Conservation (phyloP, 306 rosid species). For the Pterocarpus macrocarpus region DNA sequence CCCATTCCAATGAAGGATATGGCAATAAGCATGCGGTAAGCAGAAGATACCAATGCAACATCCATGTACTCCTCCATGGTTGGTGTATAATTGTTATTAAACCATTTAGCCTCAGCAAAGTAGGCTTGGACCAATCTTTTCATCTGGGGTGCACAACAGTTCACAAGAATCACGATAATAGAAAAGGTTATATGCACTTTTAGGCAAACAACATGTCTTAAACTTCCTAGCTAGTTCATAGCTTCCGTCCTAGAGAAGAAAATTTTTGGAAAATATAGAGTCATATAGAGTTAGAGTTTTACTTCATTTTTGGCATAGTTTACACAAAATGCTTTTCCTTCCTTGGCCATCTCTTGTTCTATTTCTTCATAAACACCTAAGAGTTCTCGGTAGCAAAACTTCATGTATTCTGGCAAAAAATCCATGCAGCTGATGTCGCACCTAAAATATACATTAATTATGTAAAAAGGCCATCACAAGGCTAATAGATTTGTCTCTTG, state of each 20-base stretch:
- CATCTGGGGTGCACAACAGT: background rate
- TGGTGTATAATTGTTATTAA: slow-evolving; percentile 3
- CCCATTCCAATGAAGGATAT: slow-evolving; percentile 29
- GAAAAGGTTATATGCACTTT: background rate
- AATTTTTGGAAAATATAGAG: no score
- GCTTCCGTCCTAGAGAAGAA: no score
- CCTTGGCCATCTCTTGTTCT: background rate
- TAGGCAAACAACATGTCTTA: background rate
- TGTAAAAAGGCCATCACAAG: background rate
- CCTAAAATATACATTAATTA: background rate
- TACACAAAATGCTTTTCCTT: slow-evolving; percentile 29
- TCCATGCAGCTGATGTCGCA: background rate
- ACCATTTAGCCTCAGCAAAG: slow-evolving; percentile 9
- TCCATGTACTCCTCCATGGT: slow-evolving; percentile 44
- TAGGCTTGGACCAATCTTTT: slow-evolving; percentile 7
- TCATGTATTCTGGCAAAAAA: background rate
- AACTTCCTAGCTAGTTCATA: no score
- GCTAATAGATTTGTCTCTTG: background rate
- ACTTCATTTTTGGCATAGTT: slow-evolving; percentile 45
- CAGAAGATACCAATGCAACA: background rate
- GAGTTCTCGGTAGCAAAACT: background rate
- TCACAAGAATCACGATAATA: background rate
- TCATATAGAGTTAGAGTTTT: background rate
- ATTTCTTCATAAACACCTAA: slow-evolving; percentile 33
- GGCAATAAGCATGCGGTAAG: slow-evolving; percentile 4